Percentiles rank a stretch among this genome's conserved stretches.
Evolutionary conservation across 2,329 filamentous ascomycete genomes (phyloP).

Genomic region (Xylaria sp.): DNA sequence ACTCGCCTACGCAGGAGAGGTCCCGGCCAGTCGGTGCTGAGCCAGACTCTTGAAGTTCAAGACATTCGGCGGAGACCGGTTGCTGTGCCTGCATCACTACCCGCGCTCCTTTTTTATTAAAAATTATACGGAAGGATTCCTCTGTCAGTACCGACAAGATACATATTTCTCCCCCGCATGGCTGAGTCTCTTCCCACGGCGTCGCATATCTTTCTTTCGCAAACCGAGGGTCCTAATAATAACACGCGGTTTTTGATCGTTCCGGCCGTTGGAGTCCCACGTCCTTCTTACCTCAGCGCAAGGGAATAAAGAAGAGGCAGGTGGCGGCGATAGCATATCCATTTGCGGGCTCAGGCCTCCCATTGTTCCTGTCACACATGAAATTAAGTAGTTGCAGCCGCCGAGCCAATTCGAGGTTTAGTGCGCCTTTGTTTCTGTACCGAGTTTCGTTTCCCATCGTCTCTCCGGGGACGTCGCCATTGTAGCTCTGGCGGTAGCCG

Average conservation of each 20-base stretch:
- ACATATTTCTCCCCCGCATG: constrained; percentile 29
- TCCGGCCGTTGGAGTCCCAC: background rate
- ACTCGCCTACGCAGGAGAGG: background rate
- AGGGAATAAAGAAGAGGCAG: background rate
- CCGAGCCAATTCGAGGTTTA: constrained; percentile 13
- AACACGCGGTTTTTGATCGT: constrained; percentile 9
- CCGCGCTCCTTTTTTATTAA: background rate
- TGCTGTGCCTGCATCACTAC: constrained; percentile 8
- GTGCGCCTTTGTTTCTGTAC: constrained; percentile 9
- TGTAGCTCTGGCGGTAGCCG: constrained; percentile 46
- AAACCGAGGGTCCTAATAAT: constrained; percentile 27
- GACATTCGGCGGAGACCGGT: constrained; percentile 17
- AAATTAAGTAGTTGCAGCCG: constrained; percentile 15
- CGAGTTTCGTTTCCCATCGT: constrained; percentile 16
- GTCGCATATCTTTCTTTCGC: constrained; percentile 27
- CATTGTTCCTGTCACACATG: background rate
- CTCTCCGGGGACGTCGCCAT: constrained; percentile 34
- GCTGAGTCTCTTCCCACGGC: constrained; percentile 6
- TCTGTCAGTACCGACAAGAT: constrained; percentile 6
- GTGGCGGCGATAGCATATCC: constrained; percentile 2
- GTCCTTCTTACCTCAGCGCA: background rate
- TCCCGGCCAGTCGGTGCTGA: constrained; percentile 2
- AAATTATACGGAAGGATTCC: constrained; percentile 1
- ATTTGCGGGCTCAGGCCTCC: background rate
- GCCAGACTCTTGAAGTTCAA: constrained; percentile 22